Evolutionary conservation across 805 yeast genomes (phyloP).

Genomic region (Candida orba): DNA sequence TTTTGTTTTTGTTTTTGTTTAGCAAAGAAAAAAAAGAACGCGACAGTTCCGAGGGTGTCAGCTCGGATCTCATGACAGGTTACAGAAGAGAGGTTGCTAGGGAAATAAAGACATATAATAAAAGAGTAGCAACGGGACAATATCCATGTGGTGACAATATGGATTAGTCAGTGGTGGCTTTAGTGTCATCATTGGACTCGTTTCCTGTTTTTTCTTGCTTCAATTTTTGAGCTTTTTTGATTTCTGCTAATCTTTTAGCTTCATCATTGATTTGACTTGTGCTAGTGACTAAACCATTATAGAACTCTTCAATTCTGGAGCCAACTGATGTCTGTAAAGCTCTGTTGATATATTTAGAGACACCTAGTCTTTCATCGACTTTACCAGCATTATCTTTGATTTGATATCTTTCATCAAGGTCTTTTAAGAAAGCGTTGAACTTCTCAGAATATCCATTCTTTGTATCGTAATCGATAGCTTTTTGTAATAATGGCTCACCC

Average conservation of each 20-base stretch:
- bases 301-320: conserved; percentile 52
- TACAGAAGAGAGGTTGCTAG: too few relatives aligned
- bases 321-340: conserved; percentile 40
- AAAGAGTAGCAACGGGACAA: too few relatives aligned
- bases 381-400: conserved; percentile 29
- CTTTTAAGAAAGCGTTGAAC: conserved; percentile 48
- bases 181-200: not conserved
- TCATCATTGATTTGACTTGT: conserved; percentile 63
- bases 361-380: conserved; percentile 15
- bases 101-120: too few relatives aligned
- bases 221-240: conserved; percentile 32
- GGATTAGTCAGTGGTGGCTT: too few relatives aligned
- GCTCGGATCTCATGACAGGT: too few relatives aligned
- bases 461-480: conserved; percentile 57
- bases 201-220: not conserved
- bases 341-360: conserved; percentile 29
- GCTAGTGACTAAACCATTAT: conserved; percentile 46
- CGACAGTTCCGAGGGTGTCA: too few relatives aligned
- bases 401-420: conserved; percentile 50
- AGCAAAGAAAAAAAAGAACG: too few relatives aligned
- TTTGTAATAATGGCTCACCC: conserved; percentile 52
- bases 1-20: too few relatives aligned
- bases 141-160: too few relatives aligned
- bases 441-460: conserved; percentile 51
- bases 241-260: conserved; percentile 61